Conservation (phyloP, 495 filamentous ascomycete genomes). For the Neurospora sp. region DNA sequence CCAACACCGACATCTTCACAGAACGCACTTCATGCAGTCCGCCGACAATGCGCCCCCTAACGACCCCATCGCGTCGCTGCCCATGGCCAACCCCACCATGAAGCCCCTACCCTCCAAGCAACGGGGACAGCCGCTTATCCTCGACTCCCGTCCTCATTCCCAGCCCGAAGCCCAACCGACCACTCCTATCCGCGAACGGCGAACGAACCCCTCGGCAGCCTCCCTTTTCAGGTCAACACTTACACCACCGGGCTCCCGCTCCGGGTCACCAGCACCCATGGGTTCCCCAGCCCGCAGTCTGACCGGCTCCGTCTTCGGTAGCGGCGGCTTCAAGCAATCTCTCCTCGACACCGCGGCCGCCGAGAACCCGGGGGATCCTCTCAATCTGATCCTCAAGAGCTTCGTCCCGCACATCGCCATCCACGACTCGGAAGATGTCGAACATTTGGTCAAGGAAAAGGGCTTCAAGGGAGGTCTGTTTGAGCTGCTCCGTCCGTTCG, state of each 20-base stretch:
- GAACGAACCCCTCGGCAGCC: slow-evolving; percentile 46
- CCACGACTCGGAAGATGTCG: slow-evolving; percentile 72
- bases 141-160: slow-evolving; percentile 22
- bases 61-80: slow-evolving; percentile 31
- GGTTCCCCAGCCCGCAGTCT: slow-evolving; percentile 44
- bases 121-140: slow-evolving; percentile 24
- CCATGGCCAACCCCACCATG: slow-evolving; percentile 30
- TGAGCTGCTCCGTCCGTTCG: slow-evolving; percentile 81
- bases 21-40: slow-evolving; percentile 28
- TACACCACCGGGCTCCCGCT: slow-evolving; percentile 43
- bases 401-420: slow-evolving; percentile 84
- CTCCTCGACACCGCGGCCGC: slow-evolving; percentile 40
- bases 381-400: slow-evolving; percentile 66
- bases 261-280: slow-evolving; percentile 46
- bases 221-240: slow-evolving; percentile 49
- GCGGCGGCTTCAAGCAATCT: slow-evolving; percentile 25
- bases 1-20: neutral
- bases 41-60: slow-evolving; percentile 32
- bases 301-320: slow-evolving; percentile 39
- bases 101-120: slow-evolving; percentile 20
- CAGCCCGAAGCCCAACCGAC: slow-evolving; percentile 38
- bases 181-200: slow-evolving; percentile 33
- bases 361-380: slow-evolving; percentile 48
- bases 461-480: slow-evolving; percentile 74
- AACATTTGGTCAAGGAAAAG: slow-evolving; percentile 71